Evolutionary conservation across 2,329 filamentous ascomycete genomes (phyloP).

Genomic region (Calcarisporium arbuscula): DNA sequence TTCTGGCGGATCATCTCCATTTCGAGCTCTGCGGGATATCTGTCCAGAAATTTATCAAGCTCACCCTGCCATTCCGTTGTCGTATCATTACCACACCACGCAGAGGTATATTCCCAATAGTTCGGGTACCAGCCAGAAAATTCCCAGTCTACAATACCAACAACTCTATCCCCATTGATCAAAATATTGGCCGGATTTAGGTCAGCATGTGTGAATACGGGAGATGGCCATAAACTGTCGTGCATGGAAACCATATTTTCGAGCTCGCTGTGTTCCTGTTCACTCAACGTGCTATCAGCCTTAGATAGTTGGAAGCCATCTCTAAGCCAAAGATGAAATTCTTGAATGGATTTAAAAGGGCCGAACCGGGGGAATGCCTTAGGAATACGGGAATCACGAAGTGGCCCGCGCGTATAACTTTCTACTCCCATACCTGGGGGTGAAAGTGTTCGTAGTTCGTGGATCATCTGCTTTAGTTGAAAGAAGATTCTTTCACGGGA

Average conservation of each 20-base stretch:
- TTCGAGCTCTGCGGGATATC: slow-evolving; percentile 26
- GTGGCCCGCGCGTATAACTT: slow-evolving; percentile 20
- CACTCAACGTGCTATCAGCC: slow-evolving; percentile 7
- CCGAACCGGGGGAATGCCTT: slow-evolving; percentile 16
- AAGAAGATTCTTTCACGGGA: slow-evolving; percentile 11
- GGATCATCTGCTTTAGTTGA: slow-evolving; percentile 15
- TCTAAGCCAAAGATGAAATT: slow-evolving; percentile 26
- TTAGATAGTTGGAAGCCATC: slow-evolving; percentile 18
- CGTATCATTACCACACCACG: slow-evolving; percentile 13
- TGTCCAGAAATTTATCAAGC: slow-evolving; percentile 29
- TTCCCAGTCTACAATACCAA: slow-evolving; percentile 36
- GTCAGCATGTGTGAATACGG: slow-evolving; percentile 41
- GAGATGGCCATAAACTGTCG: slow-evolving; percentile 25
- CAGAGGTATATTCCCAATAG: slow-evolving; percentile 28
- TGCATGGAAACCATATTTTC: slow-evolving; percentile 28
- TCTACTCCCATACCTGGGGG: slow-evolving; percentile 13
- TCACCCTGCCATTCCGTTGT: slow-evolving; percentile 29
- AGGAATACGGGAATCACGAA: slow-evolving; percentile 21
- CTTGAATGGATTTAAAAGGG: slow-evolving; percentile 22
- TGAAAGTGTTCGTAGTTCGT: slow-evolving; percentile 16
- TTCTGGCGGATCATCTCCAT: slow-evolving; percentile 34
- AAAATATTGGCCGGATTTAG: slow-evolving; percentile 38
- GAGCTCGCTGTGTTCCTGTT: slow-evolving; percentile 19
- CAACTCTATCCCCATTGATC: slow-evolving; percentile 30
- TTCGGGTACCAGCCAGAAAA: slow-evolving; percentile 24